Evolutionary conservation across 345 rosid species (phyloP), one percentile per base, ranked within the genome.

Genomic region (Streptanthus diversifolius): DNA sequence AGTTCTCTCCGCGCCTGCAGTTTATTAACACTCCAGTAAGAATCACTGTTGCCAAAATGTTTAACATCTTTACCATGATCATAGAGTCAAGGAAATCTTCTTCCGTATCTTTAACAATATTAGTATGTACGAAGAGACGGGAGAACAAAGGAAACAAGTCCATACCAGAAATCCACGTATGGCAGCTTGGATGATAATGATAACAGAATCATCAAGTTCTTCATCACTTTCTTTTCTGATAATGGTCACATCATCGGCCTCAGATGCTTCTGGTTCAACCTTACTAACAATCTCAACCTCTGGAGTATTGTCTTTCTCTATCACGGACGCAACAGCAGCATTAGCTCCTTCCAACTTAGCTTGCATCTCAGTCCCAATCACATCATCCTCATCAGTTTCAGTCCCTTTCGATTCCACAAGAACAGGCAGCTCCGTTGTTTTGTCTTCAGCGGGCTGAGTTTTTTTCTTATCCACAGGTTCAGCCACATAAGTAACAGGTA

Each of bases 1-100:
- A 92, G 81, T 74, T 87, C 88, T 71, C 59, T 90, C 43, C 75
- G 80, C 58, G 87, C 96, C 97, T 95, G 68, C 48, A 68, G 39
- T 36, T 24, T 24, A 44, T 7, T 41, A 65, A 19, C 21, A 77
- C 25, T 8, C 41, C 15, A 11, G 29, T 57, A 49, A 70, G 71
- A 21, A 71, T 10, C 13, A 39, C n/a, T 5, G 21, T 17, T 21
- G 19, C 15, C 18, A 27, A 45, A 17, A 45, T 13, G 12, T 15
- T 43, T 4, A 47, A 37, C 39, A 73, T 54, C 12, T 24, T 15
- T 18, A 36, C 39, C 66, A 47, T 14, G 53, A 45, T 66, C 53
- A 36, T 7, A 19, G 8, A 27, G 53, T 25, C 8, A 24, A 12
- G 7, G 9, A 32, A 64, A 71, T 40, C 15, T 60, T 52, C 70